Base-by-base conservation (phyloP, 805 yeast species). In the Zygotorulaspora florentina region DNA sequence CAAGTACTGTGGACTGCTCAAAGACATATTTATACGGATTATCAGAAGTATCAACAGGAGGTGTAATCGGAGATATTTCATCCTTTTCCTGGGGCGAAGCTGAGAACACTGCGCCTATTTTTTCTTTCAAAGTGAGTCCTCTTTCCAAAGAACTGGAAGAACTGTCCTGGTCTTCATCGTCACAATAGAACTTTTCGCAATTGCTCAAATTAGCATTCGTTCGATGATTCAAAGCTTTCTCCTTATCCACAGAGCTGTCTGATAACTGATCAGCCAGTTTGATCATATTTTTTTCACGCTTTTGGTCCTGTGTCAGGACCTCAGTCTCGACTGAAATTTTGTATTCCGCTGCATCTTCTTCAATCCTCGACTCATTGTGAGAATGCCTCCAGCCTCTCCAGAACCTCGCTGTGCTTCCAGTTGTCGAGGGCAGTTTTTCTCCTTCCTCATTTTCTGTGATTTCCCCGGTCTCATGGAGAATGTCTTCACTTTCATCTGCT, bases 21-120 rank as follows among this genome's bases (percentile, higher is more conserved):
- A 56, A 60, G 12, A 59, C 61, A 41, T 45, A 52, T 12, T 55
- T 57, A 37, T 60, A 60, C 5, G 58, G 57, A 39, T 48, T 53
- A 26, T 45, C 47, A 26, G 47, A 27, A 1, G 38, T 48, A 13
- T 46, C 53, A 10, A 49, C 56, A 2, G 46, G 50, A 10, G 59
- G 57, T 1, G 59, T 57, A 36, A 51, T 17, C 2, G 59, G 59
- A 10, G 58, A 54, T 7, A 50, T 39, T 17, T 52, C 56, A 23
- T 47, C 46, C 3, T 50, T 41, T 5, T 48, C 46, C 11, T 35
- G 46, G 13, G 41, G 42, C 3, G 42, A 18, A 23, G 48, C 43
- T 25, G 50, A 43, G 27, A 44, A 43, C 2, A 49, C 53, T n/a
- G 38, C 31, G n/a, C 42, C 50, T 9, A 51, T 38, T 12, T 39